Evolutionary conservation across 176 grass and related monocot species (phyloP), one percentile per base, ranked within the genome.

Genomic region (Oryza meridionalis): DNA sequence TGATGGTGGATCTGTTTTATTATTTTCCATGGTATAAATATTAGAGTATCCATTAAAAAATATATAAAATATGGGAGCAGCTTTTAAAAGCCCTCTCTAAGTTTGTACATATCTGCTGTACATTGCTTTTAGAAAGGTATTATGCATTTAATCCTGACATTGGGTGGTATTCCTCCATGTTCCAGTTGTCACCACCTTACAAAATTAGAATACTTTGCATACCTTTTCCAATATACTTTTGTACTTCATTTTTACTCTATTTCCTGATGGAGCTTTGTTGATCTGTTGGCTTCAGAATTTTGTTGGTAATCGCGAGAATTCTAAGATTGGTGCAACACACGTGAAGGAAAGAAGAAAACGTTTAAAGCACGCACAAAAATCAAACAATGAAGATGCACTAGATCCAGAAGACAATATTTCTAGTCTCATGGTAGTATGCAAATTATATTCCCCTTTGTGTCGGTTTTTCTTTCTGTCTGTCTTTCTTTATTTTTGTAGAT

Each of bases 341-440:
- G 35, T 84, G 71, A 90, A 79, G 75, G 75, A 53, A 72, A 80
- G 81, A 61, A 83, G 90, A 55, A 92, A 88, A 77, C 65, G 26
- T 88, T 84, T 88, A 83, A 84, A 87, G 45, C 22, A 7, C 58
- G 51, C 19, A 1, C 62, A 78, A 49, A 87, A 72, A 25, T 86
- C 90, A 87, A 69, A 2, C 7, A 62, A 91, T 62, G 88, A 50
- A 83, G 73, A 84, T 77, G 35, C 67, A 25, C 82, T 70, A 69
- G 40, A 82, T 24, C 16, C 16, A 58, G 78, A 74, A 61, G 72
- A 87, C 61, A 78, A 85, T 73, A 70, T 65, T 68, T 74, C 89
- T 26, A 65, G 75, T 59, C 45, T 46, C 55, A 84, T 33, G 83
- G 92, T 94, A 94, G 67, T 83, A 33, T 81, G 43, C 37, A 68